A percentile compares a stretch with the other conserved stretches of the same genome.
These are phyloP conservation scores for Penicillium taxi DNA, from an alignment of 495 filamentous ascomycete genomes.

Conservation along the genomic window DNA sequence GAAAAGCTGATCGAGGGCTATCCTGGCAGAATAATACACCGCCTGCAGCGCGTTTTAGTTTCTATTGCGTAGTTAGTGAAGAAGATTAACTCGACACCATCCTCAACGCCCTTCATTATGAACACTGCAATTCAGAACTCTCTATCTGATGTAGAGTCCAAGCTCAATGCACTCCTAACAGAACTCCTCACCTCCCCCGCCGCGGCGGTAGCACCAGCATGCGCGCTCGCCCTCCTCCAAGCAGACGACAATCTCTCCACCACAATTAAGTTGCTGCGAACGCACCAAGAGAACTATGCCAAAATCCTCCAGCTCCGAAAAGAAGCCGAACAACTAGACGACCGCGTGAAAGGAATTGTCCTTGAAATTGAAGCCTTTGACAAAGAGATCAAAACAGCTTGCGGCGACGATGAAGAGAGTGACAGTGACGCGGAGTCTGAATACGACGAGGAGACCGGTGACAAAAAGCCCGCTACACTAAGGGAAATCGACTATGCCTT, in stretches of 20 bases:
- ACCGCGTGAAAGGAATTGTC: conserved; percentile 36
- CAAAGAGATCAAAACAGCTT: conserved; percentile 27
- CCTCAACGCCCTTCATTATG: conserved; percentile 21
- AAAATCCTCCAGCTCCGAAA: conserved; percentile 30
- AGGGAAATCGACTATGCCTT: conserved; percentile 40
- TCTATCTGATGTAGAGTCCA: conserved; percentile 32
- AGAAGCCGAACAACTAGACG: conserved; percentile 33
- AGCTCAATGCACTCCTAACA: conserved; percentile 35
- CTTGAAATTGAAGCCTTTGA: conserved; percentile 33
- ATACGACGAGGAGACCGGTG: conserved; percentile 14
- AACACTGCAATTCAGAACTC: conserved; percentile 30
- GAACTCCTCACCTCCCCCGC: conserved; percentile 38
- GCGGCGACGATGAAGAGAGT: conserved; percentile 25
- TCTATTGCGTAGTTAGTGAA: too few species aligned
- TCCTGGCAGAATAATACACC: too few species aligned
- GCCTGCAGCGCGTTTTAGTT: too few species aligned
- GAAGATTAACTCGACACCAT: too few species aligned
- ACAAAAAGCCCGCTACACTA: conserved; percentile 1
- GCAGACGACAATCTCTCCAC: conserved; percentile 37
- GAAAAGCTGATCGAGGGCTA: too few species aligned
- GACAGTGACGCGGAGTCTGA: conserved; percentile 24
- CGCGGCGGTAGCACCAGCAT: conserved; percentile 34
- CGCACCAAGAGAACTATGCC: conserved; percentile 38
- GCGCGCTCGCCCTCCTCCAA: conserved; percentile 32
- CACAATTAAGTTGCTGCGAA: conserved; percentile 32